Evolutionary conservation across 805 yeast species (phyloP).

Genomic region (Candida anglica): DNA sequence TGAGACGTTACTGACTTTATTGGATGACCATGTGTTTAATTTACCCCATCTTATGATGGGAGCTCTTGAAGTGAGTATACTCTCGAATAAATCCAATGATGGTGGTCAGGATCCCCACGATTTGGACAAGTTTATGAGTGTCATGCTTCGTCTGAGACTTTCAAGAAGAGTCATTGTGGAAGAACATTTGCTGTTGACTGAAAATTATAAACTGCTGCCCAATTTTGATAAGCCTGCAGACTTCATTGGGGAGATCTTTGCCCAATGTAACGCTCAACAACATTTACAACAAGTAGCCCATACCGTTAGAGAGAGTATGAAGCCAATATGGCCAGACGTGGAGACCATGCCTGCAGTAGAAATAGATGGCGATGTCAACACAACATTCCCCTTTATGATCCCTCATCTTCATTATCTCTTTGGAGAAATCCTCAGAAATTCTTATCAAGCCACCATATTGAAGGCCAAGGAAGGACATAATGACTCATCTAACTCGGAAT

Average conservation of each 20-base stretch:
- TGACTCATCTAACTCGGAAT: constrained; percentile 18
- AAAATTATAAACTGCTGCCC: constrained; percentile 51
- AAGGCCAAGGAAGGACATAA: constrained; percentile 29
- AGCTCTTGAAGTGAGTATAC: constrained; percentile 71
- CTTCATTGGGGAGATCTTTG: constrained; percentile 75
- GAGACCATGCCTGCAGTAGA: constrained; percentile 67
- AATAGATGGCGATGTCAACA: constrained; percentile 68
- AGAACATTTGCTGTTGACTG: constrained; percentile 80
- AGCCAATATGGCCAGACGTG: constrained; percentile 46
- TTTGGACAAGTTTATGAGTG: constrained; percentile 70
- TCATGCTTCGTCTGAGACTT: constrained; percentile 78
- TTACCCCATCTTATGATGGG: constrained; percentile 93
- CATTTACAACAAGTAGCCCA: constrained; percentile 55
- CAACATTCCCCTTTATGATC: constrained; percentile 76
- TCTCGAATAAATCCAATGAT: no score
- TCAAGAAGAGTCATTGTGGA: constrained; percentile 88
- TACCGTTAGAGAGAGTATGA: constrained; percentile 48
- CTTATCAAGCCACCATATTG: constrained; percentile 72
- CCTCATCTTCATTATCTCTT: constrained; percentile 83
- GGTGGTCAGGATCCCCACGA: no score
- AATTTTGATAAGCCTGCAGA: constrained; percentile 47
- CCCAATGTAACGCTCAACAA: constrained; percentile 69
- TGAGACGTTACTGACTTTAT: constrained; percentile 52
- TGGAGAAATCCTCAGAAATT: constrained; percentile 84
- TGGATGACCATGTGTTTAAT: constrained; percentile 77